phyloP scores from a whole-genome alignment of 805 yeast genomes.

The Wickerhamiella qilinensis region DNA sequence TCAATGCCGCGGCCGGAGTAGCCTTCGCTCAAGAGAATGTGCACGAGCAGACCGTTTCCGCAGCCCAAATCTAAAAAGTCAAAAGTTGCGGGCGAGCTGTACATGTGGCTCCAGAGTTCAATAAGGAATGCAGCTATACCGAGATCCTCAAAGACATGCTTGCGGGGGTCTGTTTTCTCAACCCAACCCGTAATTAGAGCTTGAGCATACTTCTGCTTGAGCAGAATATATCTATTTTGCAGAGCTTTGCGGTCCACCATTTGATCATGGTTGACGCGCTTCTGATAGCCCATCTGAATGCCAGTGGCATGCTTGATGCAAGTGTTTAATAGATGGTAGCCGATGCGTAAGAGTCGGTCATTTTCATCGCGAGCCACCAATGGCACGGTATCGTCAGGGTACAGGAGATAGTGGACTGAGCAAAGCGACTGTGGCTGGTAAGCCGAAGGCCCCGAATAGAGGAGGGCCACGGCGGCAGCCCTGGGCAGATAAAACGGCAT shows the following conservation, averaged over 20 bases:
- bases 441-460: constrained; percentile 19
- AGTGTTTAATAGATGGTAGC: constrained; percentile 62
- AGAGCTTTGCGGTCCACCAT: constrained; percentile 71
- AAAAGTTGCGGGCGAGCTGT: constrained; percentile 27
- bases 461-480: constrained; percentile 61
- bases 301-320: constrained; percentile 75
- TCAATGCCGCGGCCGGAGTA: constrained; percentile 73
- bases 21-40: constrained; percentile 64
- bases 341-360: constrained; percentile 65
- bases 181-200: constrained; percentile 66
- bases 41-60: constrained; percentile 80
- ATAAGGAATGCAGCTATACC: constrained; percentile 90
- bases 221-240: constrained; percentile 62
- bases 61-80: constrained; percentile 86
- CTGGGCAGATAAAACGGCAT: constrained; percentile 85
- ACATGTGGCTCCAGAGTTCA: constrained; percentile 58
- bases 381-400: constrained; percentile 16
- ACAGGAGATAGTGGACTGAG: constrained; percentile 67
- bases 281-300: constrained; percentile 67
- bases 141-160: constrained; percentile 91
- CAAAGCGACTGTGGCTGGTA: constrained; percentile 22
- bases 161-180: constrained; percentile 88
- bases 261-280: constrained; percentile 75
- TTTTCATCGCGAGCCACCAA: constrained; percentile 6
- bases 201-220: constrained; percentile 72